These are phyloP conservation scores for Backusella australiensis DNA, from an alignment of 192 early-diverging fungal species.

Conservation along the genomic window DNA sequence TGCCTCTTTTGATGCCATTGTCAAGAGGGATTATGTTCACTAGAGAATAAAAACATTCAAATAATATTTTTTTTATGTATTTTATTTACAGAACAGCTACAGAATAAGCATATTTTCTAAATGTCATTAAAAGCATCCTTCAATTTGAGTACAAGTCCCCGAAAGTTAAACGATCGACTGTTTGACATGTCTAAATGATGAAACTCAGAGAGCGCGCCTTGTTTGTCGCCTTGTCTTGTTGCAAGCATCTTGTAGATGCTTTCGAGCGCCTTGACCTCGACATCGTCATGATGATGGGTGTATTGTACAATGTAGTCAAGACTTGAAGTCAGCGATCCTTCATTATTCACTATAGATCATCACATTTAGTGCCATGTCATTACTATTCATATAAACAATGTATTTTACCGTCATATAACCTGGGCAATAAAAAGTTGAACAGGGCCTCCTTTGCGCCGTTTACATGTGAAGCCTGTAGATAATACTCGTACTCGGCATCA, in stretches of 20 bases:
- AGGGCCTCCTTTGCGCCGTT: background rate
- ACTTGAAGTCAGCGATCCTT: background rate
- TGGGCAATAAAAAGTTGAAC: background rate
- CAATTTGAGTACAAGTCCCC: background rate
- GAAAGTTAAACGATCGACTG: background rate
- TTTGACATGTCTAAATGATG: background rate
- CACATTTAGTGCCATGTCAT: background rate
- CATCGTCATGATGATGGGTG: background rate
- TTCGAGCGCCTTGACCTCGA: background rate
- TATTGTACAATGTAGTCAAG: background rate
- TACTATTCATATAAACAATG: background rate
- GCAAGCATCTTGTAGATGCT: background rate
- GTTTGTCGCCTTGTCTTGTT: background rate
- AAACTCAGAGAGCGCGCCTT: background rate
- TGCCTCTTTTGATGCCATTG: constrained; percentile 60
- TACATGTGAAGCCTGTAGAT: background rate
- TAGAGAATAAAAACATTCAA: background rate
- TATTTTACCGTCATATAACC: background rate
- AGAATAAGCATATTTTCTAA: background rate
- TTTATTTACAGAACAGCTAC: background rate
- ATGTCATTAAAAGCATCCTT: background rate
- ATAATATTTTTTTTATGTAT: no score
- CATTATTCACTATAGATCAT: background rate
- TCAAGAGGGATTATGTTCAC: constrained; percentile 39
- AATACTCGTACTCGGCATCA: background rate